Evolutionary conservation across 78 protist genomes (phyloP).

Genomic region (Anaeramoeba flamelloides): DNA sequence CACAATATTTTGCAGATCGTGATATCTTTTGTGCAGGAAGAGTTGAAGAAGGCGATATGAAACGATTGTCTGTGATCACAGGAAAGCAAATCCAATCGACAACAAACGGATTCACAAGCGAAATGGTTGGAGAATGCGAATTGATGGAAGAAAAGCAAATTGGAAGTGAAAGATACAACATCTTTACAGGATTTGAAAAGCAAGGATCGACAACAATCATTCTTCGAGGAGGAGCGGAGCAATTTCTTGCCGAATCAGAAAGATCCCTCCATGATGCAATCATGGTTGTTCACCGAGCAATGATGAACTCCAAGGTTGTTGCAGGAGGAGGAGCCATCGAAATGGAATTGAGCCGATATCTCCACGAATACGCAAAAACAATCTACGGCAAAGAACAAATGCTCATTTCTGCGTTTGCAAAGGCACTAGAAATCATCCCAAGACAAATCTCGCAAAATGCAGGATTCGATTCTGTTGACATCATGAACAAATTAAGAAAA

Average conservation of each 20-base stretch:
- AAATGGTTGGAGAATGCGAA: conserved; percentile 88
- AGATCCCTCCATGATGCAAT: conserved; percentile 97
- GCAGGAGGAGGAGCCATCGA: conserved; percentile 99
- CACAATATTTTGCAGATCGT: conserved; percentile 98
- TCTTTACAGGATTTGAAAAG: conserved; percentile 78
- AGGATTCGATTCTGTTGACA: conserved; percentile 92
- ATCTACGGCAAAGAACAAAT: conserved; percentile 90
- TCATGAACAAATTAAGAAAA: conserved; percentile 86
- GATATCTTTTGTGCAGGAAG: conserved; percentile 98
- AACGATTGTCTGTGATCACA: conserved; percentile 61
- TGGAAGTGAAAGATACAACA: conserved; percentile 79
- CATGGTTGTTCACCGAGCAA: conserved; percentile 79
- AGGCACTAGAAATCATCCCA: conserved; percentile 76
- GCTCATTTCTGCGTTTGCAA: conserved; percentile 76
- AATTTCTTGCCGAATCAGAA: conserved; percentile 84
- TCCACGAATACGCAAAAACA: conserved; percentile 69
- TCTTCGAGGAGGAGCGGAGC: conserved; percentile 97
- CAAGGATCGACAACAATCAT: conserved; percentile 73
- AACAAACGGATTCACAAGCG: conserved; percentile 38
- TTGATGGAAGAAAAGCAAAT: conserved; percentile 93
- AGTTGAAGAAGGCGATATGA: conserved; percentile 79
- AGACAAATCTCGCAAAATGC: conserved; percentile 63
- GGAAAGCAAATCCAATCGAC: conserved; percentile 77
- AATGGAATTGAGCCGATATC: conserved; percentile 57
- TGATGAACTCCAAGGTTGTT: conserved; percentile 44